These are phyloP conservation scores for Lachnellula subtilissima DNA, from an alignment of 2,329 filamentous ascomycete species.

Conservation along the genomic window DNA sequence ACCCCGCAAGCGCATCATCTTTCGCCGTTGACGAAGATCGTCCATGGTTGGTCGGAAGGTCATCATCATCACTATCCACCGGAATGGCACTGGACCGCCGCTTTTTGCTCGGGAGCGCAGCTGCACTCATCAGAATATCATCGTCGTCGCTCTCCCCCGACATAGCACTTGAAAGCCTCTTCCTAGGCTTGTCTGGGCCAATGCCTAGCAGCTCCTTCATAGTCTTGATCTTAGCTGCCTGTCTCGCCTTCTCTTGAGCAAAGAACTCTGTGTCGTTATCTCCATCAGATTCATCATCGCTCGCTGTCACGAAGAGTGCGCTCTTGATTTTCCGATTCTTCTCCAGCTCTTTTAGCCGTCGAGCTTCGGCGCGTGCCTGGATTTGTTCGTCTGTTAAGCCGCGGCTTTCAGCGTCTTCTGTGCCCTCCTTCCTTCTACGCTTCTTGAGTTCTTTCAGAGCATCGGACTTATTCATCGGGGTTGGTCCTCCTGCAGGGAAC, in stretches of 20 bases:
- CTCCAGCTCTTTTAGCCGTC: slow-evolving; percentile 65
- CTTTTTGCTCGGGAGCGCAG: slow-evolving; percentile 14
- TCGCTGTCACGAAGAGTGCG: slow-evolving; percentile 71
- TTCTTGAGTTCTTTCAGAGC: slow-evolving; percentile 54
- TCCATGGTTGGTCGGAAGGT: slow-evolving; percentile 24
- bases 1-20: slow-evolving; percentile 26
- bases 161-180: slow-evolving; percentile 13
- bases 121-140: slow-evolving; percentile 13
- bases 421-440: slow-evolving; percentile 30
- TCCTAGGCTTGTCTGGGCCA: slow-evolving; percentile 16
- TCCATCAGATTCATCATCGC: slow-evolving; percentile 84
- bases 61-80: slow-evolving; percentile 29
- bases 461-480: slow-evolving; percentile 48
- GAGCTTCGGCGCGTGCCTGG: slow-evolving; percentile 53
- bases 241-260: slow-evolving; percentile 61
- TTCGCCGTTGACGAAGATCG: slow-evolving; percentile 18
- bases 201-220: slow-evolving; percentile 29
- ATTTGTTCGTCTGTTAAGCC: slow-evolving; percentile 58
- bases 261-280: slow-evolving; percentile 74
- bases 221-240: slow-evolving; percentile 36
- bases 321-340: slow-evolving; percentile 80
- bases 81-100: slow-evolving; percentile 19
- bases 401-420: slow-evolving; percentile 39
- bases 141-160: slow-evolving; percentile 29
- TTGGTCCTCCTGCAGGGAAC: slow-evolving; percentile 67